Evolutionary conservation across 768 basidiomycete genomes (phyloP).

Genomic region (Podaxis mareebaensis): DNA sequence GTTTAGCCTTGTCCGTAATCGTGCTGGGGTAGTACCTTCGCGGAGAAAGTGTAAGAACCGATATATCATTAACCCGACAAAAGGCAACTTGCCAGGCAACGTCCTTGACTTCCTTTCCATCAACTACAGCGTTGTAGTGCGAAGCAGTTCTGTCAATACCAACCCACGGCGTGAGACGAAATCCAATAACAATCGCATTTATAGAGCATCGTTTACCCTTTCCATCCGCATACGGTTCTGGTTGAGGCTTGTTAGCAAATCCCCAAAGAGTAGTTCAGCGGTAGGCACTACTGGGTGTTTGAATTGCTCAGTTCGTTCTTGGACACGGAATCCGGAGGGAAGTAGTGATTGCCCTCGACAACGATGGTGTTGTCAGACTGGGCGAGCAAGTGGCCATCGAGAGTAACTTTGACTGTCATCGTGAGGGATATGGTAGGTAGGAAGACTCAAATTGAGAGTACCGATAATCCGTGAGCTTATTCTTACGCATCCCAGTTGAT

Average conservation of each 20-base stretch:
- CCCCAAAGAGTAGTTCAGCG: not conserved
- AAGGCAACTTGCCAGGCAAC: conserved; percentile 60
- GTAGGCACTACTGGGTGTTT: conserved; percentile 36
- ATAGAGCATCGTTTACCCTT: conserved; percentile 49
- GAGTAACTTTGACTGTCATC: conserved; percentile 40
- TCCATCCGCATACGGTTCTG: conserved; percentile 68
- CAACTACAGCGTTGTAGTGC: conserved; percentile 63
- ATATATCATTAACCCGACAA: not conserved
- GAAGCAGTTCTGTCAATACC: conserved; percentile 47
- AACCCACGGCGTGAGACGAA: not conserved
- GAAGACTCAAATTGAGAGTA: not conserved
- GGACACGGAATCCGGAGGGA: conserved; percentile 58
- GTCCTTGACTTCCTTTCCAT: conserved; percentile 47
- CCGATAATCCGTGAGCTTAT: not conserved
- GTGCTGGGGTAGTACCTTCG: conserved; percentile 67
- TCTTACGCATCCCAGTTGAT: not conserved
- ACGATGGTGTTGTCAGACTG: conserved; percentile 53
- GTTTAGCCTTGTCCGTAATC: conserved; percentile 51
- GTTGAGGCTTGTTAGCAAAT: not conserved
- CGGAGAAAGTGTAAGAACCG: not conserved
- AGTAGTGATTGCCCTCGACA: conserved; percentile 75
- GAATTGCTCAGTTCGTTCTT: conserved; percentile 49
- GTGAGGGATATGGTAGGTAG: not conserved
- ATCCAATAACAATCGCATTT: not conserved
- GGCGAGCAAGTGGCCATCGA: conserved; percentile 56